Base-by-base conservation (phyloP, 805 yeast genomes). In the Dipodascus albidus region DNA sequence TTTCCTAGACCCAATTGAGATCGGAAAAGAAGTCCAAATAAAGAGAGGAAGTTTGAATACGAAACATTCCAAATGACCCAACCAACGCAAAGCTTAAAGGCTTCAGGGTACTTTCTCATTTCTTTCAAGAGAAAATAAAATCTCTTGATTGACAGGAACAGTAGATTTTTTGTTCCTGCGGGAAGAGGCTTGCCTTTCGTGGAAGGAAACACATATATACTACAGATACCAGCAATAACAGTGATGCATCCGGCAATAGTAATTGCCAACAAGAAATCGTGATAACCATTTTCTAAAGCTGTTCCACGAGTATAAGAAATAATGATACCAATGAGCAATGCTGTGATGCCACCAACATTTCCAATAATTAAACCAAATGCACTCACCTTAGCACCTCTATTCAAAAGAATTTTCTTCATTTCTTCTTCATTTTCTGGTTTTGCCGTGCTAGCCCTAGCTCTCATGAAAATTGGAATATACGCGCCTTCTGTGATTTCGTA, bases 31-130 rank as follows among this genome's bases (percentile, higher is more conserved):
- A 38, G 44, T n/a, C 20, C 44, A 38, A 38, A 38, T n/a, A 38
- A 4, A n/a, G 44, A 38, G 8, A 38, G 20, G 20, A 38, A 38
- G 44, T 38, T 38, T n/a, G 20, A 11, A 19, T 38, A 38, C 17
- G 44, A 38, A 14, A 38, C 44, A 19, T 38, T 38, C 44, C 44
- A 38, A 38, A 38, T 38, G 44, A 38, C 44, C 44, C 44, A 38
- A 14, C 44, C 44, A n/a, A 38, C 44, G 20, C 44, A 38, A 4
- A 38, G 44, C 20, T 38, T 38, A 17, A 38, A 38, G 4, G 44
- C 44, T 17, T 38, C 44, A 11, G 44, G 44, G n/a, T 38, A 38
- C 20, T 38, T 38, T 38, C 20, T 11, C 3, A 38, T 38, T 19
- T 38, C 44, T 38, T 14, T 38, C 17, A 38, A 6, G 6, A 38